phyloP scores from a whole-genome alignment of 1,284 basidiomycete species.

The Stygiomarasmius scandens region DNA sequence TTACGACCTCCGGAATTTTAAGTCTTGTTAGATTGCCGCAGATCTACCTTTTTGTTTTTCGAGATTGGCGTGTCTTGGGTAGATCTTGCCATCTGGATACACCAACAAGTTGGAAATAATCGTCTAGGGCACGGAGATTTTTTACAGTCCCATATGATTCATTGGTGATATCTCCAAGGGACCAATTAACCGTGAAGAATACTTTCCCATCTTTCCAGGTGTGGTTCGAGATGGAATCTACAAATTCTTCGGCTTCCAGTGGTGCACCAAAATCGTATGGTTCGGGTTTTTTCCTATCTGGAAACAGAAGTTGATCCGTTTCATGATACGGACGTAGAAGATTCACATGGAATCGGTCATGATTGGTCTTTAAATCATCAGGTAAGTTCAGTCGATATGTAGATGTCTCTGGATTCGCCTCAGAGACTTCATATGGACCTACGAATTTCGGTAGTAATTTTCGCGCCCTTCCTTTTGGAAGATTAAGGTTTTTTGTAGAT shows the following conservation, averaged over 20 bases:
- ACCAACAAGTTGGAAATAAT: constrained; percentile 1
- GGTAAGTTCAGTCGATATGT: constrained; percentile 21
- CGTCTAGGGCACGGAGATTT: constrained; percentile 4
- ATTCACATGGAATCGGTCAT: constrained; percentile 10
- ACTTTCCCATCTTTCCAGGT: constrained; percentile 4
- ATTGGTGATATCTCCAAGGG: constrained; percentile 8
- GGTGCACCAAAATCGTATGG: constrained; percentile 15
- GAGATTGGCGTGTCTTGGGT: background rate
- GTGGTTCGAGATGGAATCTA: constrained; percentile 5
- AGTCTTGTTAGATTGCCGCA: no score
- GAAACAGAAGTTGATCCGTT: background rate
- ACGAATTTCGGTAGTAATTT: constrained; percentile 26
- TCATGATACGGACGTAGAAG: constrained; percentile 5
- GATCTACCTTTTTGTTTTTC: background rate
- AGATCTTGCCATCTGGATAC: constrained; percentile 11
- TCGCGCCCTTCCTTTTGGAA: constrained; percentile 17
- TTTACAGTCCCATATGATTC: constrained; percentile 10
- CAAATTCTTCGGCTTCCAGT: constrained; percentile 5
- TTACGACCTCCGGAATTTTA: background rate
- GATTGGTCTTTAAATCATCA: constrained; percentile 18
- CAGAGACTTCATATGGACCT: constrained; percentile 21
- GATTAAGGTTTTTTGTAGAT: constrained; percentile 24
- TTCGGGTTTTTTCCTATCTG: background rate
- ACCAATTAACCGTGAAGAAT: constrained; percentile 6
- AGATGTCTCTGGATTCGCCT: constrained; percentile 10